Evolutionary conservation across 345 rosid genomes (phyloP).

Genomic region (Carallia brachiata): DNA sequence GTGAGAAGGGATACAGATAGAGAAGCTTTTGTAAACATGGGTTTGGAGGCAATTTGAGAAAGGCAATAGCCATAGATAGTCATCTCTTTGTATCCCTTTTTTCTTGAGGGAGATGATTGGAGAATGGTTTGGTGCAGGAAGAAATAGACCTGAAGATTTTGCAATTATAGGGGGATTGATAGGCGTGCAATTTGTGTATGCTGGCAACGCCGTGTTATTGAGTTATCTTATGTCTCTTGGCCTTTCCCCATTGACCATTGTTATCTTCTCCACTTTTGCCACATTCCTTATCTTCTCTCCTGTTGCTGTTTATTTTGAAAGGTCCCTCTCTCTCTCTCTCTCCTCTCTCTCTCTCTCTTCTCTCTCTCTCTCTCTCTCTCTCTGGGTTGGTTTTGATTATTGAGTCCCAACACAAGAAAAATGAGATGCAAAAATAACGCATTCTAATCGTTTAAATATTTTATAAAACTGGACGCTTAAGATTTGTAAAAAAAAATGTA

Average conservation of each 20-base stretch:
- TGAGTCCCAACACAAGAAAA: no score
- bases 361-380: neutral
- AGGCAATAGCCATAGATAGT: neutral
- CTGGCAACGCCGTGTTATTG: constrained; percentile 58
- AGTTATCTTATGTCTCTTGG: constrained; percentile 80
- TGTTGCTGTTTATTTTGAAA: constrained; percentile 65
- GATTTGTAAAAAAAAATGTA: no score
- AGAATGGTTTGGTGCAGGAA: constrained; percentile 27
- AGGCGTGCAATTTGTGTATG: constrained; percentile 62
- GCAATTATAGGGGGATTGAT: constrained; percentile 58
- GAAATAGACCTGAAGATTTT: constrained; percentile 51
- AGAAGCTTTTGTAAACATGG: no score
- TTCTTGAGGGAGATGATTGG: neutral
- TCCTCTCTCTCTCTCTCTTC: no score
- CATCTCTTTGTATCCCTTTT: neutral
- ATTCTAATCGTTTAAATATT: no score
- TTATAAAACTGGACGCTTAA: no score
- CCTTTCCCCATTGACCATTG: constrained; percentile 57
- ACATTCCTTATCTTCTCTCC: constrained; percentile 71
- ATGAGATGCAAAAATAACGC: no score
- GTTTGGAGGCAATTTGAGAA: no score
- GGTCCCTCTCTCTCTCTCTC: constrained; percentile 28
- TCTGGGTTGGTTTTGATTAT: neutral
- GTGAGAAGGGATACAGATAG: no score
- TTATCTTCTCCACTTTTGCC: constrained; percentile 62